phyloP scores from a whole-genome alignment of 768 basidiomycete species.

The Rubroboletus satanas region DNA sequence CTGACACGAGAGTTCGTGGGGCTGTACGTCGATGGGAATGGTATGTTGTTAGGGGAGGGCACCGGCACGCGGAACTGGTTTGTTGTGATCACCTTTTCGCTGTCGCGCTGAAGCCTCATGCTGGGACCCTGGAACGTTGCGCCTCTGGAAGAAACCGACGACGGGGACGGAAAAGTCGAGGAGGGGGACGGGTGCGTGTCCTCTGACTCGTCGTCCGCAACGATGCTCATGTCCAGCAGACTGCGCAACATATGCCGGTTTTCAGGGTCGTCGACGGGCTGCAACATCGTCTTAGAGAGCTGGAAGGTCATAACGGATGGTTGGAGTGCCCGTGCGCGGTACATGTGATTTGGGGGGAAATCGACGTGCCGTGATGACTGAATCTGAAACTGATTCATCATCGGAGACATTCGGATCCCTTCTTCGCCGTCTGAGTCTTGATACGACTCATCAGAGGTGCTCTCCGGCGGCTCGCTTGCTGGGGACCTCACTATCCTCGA shows the following conservation, averaged over 20 bases:
- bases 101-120: slow-evolving; percentile 23
- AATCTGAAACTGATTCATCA: slow-evolving; percentile 32
- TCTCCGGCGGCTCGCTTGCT: slow-evolving; percentile 29
- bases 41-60: slow-evolving; percentile 1
- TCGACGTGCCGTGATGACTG: slow-evolving; percentile 12
- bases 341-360: slow-evolving; percentile 1
- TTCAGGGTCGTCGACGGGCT: slow-evolving; percentile 28
- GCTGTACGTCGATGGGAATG: slow-evolving; percentile 11
- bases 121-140: slow-evolving; percentile 19
- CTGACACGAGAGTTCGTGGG: not conserved
- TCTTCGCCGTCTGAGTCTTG: slow-evolving; percentile 31
- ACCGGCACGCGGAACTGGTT: slow-evolving; percentile 13
- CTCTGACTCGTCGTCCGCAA: slow-evolving; percentile 16
- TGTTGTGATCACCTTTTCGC: slow-evolving; percentile 1
- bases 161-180: not conserved
- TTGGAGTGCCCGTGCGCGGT: slow-evolving; percentile 14
- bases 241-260: slow-evolving; percentile 18
- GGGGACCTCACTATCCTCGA: slow-evolving; percentile 22
- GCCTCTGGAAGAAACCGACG: slow-evolving; percentile 5
- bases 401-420: slow-evolving; percentile 26
- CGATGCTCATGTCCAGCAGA: slow-evolving; percentile 14
- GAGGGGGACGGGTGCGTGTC: slow-evolving; percentile 4
- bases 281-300: slow-evolving; percentile 23
- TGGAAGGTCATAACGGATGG: slow-evolving; percentile 32
- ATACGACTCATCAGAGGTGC: slow-evolving; percentile 27